Evolutionary conservation across 2,329 filamentous ascomycete species (phyloP), one percentile per base, ranked within the genome.

Genomic region (Curvularia hawaiiensis): DNA sequence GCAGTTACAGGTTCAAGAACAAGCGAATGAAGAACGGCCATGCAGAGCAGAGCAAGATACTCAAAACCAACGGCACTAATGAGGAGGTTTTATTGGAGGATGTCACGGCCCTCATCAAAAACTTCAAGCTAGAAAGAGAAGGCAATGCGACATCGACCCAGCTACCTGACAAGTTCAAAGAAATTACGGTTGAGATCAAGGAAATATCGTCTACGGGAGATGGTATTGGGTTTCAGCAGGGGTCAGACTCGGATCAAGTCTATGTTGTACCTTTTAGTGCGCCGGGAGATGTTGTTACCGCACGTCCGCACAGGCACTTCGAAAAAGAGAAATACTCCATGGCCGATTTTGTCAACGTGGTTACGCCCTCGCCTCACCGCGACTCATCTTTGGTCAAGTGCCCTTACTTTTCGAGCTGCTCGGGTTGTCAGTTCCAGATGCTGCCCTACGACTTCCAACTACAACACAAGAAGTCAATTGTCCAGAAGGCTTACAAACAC

Each of bases 371-470:
- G 0, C 83, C 87, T 1, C 81, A 89, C 53, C 89, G 95, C 68
- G 89, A 97, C 68, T 90, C 95, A 69, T 82, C 83, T 38, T 86
- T 90, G 22, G 84, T 96, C 66, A 83, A 83, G 55, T 99, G 95
- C 80, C 84, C 86, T 67, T 98, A 99, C 81, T 99, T 99, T 72
- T 81, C 86, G 40, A 84, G 83, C 53, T 99, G 95, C 77, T 91
- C 70, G 26, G 95, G 95, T 31, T 99, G 95, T 74, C 95, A 99
- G 78, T 93, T 98, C 76, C 95, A 99, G 80, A 97, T 98, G 91
- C 85, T 99, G 62, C 87, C 91, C 53, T 98, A 98, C 76, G 78
- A 84, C 30, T 90, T 92, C 68, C 95, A 99, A 76, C 85, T 99
- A 28, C 82, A 82, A 44, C 89, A 94, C 77, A 99, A 99, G 81